phyloP scores from a whole-genome alignment of 2,329 filamentous ascomycete genomes.

The Fusarium papillatum region DNA sequence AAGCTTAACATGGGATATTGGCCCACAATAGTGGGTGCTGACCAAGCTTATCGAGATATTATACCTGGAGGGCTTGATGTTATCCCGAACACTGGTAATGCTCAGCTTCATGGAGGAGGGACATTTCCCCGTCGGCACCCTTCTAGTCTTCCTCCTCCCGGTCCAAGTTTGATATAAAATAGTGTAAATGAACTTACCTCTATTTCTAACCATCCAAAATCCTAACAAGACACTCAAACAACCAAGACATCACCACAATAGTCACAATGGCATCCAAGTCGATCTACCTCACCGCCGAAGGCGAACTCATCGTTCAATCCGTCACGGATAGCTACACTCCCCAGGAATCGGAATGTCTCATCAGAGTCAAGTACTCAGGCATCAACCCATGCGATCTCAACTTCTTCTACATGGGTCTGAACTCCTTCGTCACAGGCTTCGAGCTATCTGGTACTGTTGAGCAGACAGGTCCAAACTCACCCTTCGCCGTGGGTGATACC shows the following conservation, averaged over 20 bases:
- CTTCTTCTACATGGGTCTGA: background rate
- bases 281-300: background rate
- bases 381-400: background rate
- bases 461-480: background rate
- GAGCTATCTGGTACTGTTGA: background rate
- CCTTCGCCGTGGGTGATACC: background rate
- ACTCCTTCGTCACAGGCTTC: background rate
- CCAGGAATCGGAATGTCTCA: background rate
- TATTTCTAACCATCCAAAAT: background rate
- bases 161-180: background rate
- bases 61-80: background rate
- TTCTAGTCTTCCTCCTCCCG: background rate
- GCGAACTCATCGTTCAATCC: background rate
- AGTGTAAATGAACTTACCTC: background rate
- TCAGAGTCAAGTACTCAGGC: background rate
- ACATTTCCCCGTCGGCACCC: background rate
- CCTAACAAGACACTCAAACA: background rate
- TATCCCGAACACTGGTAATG: background rate
- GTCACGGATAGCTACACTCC: background rate
- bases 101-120: background rate
- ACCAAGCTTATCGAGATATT: background rate
- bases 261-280: background rate
- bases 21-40: background rate
- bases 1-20: background rate
- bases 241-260: background rate